Conservation (phyloP, 2,329 filamentous ascomycete species). For the Nemania sp. region DNA sequence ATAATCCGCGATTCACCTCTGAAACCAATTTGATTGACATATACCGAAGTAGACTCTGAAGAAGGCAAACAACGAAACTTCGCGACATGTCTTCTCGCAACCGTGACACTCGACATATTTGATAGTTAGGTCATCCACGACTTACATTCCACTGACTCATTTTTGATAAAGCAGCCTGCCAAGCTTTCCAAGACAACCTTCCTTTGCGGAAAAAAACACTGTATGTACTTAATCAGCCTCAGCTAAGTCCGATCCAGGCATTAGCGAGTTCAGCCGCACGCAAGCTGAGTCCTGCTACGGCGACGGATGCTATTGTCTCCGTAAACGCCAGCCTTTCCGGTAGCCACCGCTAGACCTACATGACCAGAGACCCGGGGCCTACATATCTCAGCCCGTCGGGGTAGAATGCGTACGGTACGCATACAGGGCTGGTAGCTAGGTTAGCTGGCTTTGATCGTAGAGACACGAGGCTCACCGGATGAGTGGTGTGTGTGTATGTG, state of each 20-base stretch:
- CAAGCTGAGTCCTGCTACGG: not conserved
- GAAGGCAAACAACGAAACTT: no score
- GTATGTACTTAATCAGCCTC: slow-evolving; percentile 20
- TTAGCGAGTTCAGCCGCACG: slow-evolving; percentile 15
- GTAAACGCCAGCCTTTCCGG: not conserved
- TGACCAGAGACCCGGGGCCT: slow-evolving; percentile 4
- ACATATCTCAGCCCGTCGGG: slow-evolving; percentile 7
- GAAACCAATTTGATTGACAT: no score
- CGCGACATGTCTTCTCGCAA: no score
- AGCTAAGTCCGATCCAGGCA: slow-evolving; percentile 11
- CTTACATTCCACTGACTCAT: no score
- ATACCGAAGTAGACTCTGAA: no score
- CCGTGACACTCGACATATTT: no score
- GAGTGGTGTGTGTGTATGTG: not conserved
- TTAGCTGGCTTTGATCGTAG: slow-evolving; percentile 1
- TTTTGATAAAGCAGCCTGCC: no score
- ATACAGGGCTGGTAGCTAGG: slow-evolving; percentile 16
- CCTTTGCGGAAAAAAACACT: no score
- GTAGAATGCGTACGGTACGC: not conserved
- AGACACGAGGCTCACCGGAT: slow-evolving; percentile 12
- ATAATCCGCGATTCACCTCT: no score
- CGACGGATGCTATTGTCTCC: not conserved
- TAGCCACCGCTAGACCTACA: slow-evolving; percentile 11
- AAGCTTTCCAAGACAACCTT: no score
- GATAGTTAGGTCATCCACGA: no score